These are phyloP conservation scores for Eucalyptus brandiana DNA, from an alignment of 345 rosid species.

Conservation along the genomic window DNA sequence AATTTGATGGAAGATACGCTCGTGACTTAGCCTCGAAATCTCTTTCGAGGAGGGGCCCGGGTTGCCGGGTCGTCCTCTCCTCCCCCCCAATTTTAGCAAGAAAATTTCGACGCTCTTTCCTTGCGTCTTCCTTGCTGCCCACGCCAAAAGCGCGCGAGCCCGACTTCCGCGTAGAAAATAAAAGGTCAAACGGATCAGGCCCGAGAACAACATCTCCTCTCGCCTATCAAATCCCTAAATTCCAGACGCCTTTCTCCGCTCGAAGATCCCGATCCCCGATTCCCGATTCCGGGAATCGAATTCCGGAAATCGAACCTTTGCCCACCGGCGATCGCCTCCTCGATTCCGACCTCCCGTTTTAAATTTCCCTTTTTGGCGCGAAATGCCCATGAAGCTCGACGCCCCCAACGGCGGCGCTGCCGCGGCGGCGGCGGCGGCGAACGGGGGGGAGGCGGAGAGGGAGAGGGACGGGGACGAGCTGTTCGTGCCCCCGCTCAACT, in stretches of 20 bases:
- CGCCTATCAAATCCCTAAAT: background rate
- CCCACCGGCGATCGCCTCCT: background rate
- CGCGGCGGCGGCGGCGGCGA: background rate
- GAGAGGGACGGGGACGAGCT: conserved; percentile 23
- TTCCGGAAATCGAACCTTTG: background rate
- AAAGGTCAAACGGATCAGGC: background rate
- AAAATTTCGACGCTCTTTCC: background rate
- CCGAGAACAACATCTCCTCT: background rate
- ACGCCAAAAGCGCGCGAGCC: background rate
- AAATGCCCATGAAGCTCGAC: background rate
- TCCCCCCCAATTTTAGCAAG: background rate
- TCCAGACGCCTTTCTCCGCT: background rate
- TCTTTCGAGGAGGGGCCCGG: background rate
- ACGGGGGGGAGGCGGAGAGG: background rate
- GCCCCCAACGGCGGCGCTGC: background rate
- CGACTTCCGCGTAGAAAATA: background rate
- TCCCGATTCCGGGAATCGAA: background rate
- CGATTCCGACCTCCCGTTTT: background rate
- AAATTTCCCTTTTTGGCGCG: background rate
- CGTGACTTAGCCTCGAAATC: background rate
- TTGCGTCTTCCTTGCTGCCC: background rate
- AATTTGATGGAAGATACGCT: background rate
- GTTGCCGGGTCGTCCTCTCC: background rate
- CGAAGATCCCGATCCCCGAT: background rate
- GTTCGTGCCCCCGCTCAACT: conserved; percentile 65